These are phyloP conservation scores for Phytophthora pinifolia DNA, from an alignment of 352 stramenopile genomes.

Conservation along the genomic window DNA sequence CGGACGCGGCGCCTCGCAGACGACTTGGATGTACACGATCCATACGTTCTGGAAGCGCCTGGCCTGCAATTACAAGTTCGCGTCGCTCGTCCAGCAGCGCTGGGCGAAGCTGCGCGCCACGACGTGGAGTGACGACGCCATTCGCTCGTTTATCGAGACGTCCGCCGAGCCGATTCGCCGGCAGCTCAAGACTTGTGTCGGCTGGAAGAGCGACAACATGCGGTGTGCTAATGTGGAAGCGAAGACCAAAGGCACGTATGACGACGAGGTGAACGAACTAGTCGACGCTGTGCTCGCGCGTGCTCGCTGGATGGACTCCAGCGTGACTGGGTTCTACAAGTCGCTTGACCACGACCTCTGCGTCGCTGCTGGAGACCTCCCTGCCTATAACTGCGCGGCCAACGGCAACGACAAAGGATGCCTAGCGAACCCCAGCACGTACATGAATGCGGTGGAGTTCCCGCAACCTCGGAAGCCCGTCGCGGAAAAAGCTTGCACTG, in stretches of 20 bases:
- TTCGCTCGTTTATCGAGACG: conserved; percentile 43
- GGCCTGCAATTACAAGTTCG: conserved; percentile 73
- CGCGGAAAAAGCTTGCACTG: conserved; percentile 18
- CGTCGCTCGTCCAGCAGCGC: conserved; percentile 51
- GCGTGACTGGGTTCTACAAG: conserved; percentile 42
- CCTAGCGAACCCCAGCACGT: conserved; percentile 35
- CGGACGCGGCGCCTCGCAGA: conserved; percentile 36
- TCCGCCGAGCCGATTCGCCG: conserved; percentile 42
- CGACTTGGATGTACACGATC: conserved; percentile 56
- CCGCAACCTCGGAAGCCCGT: conserved; percentile 36
- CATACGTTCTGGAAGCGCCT: conserved; percentile 65
- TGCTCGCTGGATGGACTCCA: conserved; percentile 58
- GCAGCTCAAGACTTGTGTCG: conserved; percentile 44
- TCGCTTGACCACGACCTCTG: conserved; percentile 34
- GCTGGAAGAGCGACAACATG: conserved; percentile 52
- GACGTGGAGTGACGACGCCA: conserved; percentile 56
- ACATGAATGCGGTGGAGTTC: conserved; percentile 46
- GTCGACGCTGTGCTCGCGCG: conserved; percentile 34
- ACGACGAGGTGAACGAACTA: conserved; percentile 39
- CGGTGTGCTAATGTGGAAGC: conserved; percentile 53
- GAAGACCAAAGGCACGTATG: conserved; percentile 37
- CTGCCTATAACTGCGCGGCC: conserved; percentile 55
- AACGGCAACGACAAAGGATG: conserved; percentile 52
- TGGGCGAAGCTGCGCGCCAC: conserved; percentile 46
- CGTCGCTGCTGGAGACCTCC: conserved; percentile 38